These are phyloP conservation scores for Neofusicoccum umdonicola DNA, from an alignment of 2,329 filamentous ascomycete genomes.

Conservation along the genomic window DNA sequence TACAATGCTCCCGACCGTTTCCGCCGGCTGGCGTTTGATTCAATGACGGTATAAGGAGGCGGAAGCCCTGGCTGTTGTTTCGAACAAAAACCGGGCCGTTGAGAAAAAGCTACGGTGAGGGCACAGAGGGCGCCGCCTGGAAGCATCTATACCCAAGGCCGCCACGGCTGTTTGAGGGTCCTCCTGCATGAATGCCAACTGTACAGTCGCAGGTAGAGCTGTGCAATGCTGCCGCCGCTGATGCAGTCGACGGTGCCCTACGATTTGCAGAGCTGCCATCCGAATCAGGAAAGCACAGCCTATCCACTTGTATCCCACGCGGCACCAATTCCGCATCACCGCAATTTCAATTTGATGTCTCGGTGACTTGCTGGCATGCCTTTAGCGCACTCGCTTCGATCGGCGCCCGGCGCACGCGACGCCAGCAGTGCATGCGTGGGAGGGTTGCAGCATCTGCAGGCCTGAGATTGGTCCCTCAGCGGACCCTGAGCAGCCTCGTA, in stretches of 20 bases:
- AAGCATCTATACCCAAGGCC: neutral
- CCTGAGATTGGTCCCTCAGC: neutral
- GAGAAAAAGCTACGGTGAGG: neutral
- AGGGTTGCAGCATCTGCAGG: neutral
- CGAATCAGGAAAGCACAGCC: neutral
- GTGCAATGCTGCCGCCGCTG: neutral
- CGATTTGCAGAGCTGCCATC: neutral
- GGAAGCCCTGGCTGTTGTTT: neutral
- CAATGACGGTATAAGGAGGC: neutral
- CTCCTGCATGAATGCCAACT: neutral
- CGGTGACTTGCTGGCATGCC: neutral
- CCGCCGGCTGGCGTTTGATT: neutral
- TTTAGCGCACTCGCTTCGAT: neutral
- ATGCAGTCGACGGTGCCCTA: neutral
- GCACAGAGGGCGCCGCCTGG: neutral
- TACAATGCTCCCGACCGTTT: constrained; percentile 1
- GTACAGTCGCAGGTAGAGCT: neutral
- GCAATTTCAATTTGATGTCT: neutral
- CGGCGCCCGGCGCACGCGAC: neutral
- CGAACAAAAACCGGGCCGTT: neutral
- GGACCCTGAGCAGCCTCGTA: constrained; percentile 7
- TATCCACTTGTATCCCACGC: neutral
- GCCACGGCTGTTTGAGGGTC: neutral
- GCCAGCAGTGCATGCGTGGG: neutral
- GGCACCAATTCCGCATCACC: constrained; percentile 9